Evolutionary conservation across 2,329 filamentous ascomycete species (phyloP), one percentile per base, ranked within the genome.

Genomic region (Aspergillus hortae): DNA sequence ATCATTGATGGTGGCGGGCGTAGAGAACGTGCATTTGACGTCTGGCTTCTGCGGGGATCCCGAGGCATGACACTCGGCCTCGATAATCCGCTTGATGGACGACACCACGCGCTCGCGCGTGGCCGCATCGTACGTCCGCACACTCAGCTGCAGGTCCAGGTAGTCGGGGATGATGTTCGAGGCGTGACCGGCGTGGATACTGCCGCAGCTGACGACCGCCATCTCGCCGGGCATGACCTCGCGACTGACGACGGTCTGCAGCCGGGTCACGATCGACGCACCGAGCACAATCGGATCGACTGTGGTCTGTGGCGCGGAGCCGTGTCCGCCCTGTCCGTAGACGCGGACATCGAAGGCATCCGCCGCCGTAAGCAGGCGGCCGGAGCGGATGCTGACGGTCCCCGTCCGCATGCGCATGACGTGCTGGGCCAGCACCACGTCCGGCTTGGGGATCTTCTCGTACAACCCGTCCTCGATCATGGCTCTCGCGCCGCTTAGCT

Each of bases 391-490:
- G 27, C 62, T 67, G 4, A 76, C 62, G 2, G 54, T 65, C 0
- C 73, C 74, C 1, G 71, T 61, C n/a, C 61, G 64, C 56, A 69
- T 61, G 5, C 62, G 52, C 67, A 78, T 74, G 0, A 84, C 78
- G 67, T 84, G 81, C 17, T 75, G 79, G 2, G 80, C 80, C 2
- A 85, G 66, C 6, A 79, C 76, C n/a, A 81, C 63, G 57, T 83
- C 80, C 3, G 81, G 82, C n/a, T 77, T 68, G 0, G 80, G 80
- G 2, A 83, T 71, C 48, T 71, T 75, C 6, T 77, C 67, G 57
- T 83, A 85, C 32, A 85, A 58, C 0, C 81, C 80, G 54, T 79
- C 81, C 19, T 80, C 74, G 1, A 85, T 67, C 81, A 84, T 85
- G 36, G 80, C 67, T 65, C 77, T 74, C 0, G 85, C 85, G 0